Percentiles rank a stretch among this genome's conserved stretches.
Conservation (phyloP, 164 flowering plant genomes). For the Nymphaea colorata region DNA sequence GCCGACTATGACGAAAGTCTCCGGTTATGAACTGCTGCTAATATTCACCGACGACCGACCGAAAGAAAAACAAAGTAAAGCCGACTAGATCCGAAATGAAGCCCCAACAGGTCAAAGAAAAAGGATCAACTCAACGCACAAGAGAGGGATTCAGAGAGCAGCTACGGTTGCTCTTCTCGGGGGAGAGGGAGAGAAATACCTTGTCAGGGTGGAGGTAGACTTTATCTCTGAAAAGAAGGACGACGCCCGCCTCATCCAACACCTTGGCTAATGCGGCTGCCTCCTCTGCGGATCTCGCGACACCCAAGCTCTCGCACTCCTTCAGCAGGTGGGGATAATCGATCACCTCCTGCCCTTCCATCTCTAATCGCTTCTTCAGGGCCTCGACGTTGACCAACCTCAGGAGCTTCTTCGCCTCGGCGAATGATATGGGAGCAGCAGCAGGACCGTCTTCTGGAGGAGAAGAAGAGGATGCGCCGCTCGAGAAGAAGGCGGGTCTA, state of each 20-base stretch:
- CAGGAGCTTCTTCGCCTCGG: constrained; percentile 71
- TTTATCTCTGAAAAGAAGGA: constrained; percentile 74
- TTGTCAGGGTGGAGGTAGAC: constrained; percentile 87
- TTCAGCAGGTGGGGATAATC: constrained; percentile 44
- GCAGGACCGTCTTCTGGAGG: background rate
- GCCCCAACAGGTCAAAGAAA: background rate
- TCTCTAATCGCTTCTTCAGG: constrained; percentile 44
- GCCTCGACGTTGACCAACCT: constrained; percentile 78
- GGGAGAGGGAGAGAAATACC: constrained; percentile 21
- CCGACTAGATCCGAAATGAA: background rate
- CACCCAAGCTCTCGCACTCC: constrained; percentile 55
- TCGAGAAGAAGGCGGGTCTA: background rate
- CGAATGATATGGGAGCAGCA: constrained; percentile 22
- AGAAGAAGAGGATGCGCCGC: background rate
- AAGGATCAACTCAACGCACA: background rate
- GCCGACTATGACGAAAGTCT: background rate
- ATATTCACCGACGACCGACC: background rate
- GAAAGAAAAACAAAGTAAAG: background rate
- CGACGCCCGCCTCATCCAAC: constrained; percentile 84
- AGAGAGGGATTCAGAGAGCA: background rate
- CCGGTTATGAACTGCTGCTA: background rate
- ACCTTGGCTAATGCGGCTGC: constrained; percentile 58
- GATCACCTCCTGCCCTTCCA: constrained; percentile 55
- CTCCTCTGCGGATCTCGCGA: constrained; percentile 57
- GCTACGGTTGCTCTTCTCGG: background rate